Evolutionary conservation across 148 eudicot genomes (phyloP).

Genomic region (Silene conica): DNA sequence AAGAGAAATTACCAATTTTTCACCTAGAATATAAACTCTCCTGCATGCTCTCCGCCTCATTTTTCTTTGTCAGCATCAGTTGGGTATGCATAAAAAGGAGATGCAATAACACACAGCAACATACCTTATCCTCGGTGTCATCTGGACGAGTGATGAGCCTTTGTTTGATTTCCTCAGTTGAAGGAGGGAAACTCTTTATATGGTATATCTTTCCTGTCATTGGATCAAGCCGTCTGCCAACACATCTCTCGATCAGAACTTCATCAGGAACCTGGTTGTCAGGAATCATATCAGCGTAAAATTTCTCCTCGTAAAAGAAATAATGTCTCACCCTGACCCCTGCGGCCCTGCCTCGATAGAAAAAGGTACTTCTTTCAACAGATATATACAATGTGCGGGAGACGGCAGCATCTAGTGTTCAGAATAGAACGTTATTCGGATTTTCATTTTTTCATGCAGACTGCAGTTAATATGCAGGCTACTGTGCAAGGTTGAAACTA

Average conservation of each 20-base stretch:
- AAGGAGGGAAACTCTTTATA: slow-evolving; percentile 68
- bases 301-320: slow-evolving; percentile 4
- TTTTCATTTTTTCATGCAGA: neutral
- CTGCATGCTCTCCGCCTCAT: too few relatives aligned
- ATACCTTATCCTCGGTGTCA: slow-evolving; percentile 86
- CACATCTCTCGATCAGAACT: slow-evolving; percentile 83
- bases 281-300: slow-evolving; percentile 26
- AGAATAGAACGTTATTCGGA: neutral
- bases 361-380: neutral
- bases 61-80: too few relatives aligned
- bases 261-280: slow-evolving; percentile 88
- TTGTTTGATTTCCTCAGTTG: slow-evolving; percentile 67
- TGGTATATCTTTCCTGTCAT: slow-evolving; percentile 89
- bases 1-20: too few relatives aligned
- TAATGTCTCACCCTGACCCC: neutral
- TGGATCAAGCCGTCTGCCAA: slow-evolving; percentile 94
- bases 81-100: too few relatives aligned
- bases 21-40: too few relatives aligned
- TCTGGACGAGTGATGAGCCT: slow-evolving; percentile 88
- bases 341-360: neutral
- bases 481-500: neutral
- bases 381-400: neutral
- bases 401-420: neutral
- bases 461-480: neutral
- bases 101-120: neutral